Evolutionary conservation across 495 filamentous ascomycete species (phyloP).

Genomic region (Penicillium canescens): DNA sequence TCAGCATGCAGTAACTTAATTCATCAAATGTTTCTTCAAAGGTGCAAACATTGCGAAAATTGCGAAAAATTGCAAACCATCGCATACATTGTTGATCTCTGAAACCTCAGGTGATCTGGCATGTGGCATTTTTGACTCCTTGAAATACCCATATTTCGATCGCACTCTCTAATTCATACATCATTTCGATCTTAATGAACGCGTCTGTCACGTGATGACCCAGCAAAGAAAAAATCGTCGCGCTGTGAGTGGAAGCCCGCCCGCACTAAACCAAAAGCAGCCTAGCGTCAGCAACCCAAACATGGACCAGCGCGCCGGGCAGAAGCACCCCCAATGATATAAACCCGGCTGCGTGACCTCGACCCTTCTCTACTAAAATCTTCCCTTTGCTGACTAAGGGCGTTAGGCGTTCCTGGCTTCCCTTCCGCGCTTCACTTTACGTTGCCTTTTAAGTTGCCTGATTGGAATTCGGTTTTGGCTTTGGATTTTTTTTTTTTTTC

Average conservation of each 20-base stretch:
- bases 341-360: slow-evolving; percentile 54
- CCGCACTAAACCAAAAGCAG: slow-evolving; percentile 23
- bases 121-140: slow-evolving; percentile 19
- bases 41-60: background rate
- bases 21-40: too few species aligned
- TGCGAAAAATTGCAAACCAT: too few species aligned
- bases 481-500: slow-evolving; percentile 9
- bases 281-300: slow-evolving; percentile 40
- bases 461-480: too few species aligned
- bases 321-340: slow-evolving; percentile 50
- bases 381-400: slow-evolving; percentile 30
- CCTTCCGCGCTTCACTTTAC: slow-evolving; percentile 3
- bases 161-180: background rate
- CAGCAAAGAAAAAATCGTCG: slow-evolving; percentile 24
- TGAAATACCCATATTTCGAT: slow-evolving; percentile 7
- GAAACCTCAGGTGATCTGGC: slow-evolving; percentile 39
- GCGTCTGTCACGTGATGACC: slow-evolving; percentile 36
- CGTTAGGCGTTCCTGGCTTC: slow-evolving; percentile 20
- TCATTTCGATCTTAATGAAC: slow-evolving; percentile 11
- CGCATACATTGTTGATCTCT: slow-evolving; percentile 12
- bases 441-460: too few species aligned
- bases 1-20: too few species aligned
- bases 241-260: slow-evolving; percentile 31
- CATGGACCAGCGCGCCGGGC: slow-evolving; percentile 47
- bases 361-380: slow-evolving; percentile 35